phyloP scores from a whole-genome alignment of 441 rosid species.

The Raphanus hybrid region DNA sequence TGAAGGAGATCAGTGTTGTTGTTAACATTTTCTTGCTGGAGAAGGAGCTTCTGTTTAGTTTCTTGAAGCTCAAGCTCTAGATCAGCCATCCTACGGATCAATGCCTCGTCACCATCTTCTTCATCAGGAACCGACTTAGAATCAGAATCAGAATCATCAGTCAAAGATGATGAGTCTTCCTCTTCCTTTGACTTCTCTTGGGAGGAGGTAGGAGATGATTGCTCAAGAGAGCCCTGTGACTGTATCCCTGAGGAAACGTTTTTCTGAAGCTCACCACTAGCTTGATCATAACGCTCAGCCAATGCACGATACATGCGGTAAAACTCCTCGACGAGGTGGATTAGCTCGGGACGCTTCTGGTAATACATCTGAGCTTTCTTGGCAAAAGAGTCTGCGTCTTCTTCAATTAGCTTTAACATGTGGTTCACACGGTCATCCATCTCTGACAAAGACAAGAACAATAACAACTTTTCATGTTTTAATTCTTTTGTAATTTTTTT shows the following conservation, averaged over 20 bases:
- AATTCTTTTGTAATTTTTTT: not conserved
- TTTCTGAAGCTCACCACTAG: constrained; percentile 80
- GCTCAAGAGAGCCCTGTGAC: constrained; percentile 78
- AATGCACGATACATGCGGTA: constrained; percentile 86
- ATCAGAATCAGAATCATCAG: constrained; percentile 38
- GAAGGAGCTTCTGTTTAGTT: constrained; percentile 38
- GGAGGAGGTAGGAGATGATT: constrained; percentile 48
- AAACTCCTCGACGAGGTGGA: constrained; percentile 79
- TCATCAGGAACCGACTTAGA: constrained; percentile 21
- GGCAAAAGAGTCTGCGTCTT: constrained; percentile 90
- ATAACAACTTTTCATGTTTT: constrained; percentile 13
- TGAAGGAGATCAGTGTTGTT: constrained; percentile 49
- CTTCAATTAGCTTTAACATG: constrained; percentile 90
- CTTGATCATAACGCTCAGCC: constrained; percentile 90
- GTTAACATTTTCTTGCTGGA: constrained; percentile 38
- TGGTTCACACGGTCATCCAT: constrained; percentile 79
- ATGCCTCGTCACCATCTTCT: constrained; percentile 40
- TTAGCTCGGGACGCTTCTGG: constrained; percentile 81
- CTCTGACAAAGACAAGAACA: constrained; percentile 49
- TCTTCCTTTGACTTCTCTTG: constrained; percentile 51
- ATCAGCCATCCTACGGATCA: constrained; percentile 35
- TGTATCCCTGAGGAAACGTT: constrained; percentile 48
- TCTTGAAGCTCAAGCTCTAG: constrained; percentile 41
- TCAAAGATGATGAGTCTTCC: constrained; percentile 36
- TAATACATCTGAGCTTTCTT: constrained; percentile 95